A percentile compares a stretch with the other conserved stretches of the same genome.
phyloP scores from a whole-genome alignment of 345 rosid genomes.

The Cochlearia excelsa region DNA sequence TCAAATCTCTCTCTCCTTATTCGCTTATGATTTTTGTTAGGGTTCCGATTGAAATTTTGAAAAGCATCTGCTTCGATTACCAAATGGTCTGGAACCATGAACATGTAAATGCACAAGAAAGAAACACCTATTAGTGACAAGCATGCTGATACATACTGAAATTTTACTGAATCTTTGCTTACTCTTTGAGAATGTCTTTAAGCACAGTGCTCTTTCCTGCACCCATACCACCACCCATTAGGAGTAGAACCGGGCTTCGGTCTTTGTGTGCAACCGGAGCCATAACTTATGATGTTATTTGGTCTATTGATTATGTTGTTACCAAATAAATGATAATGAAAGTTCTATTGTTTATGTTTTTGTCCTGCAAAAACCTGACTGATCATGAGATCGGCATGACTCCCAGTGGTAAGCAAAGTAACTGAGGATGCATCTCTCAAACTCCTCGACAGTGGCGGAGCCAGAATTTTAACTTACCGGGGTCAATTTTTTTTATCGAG shows the following conservation, averaged over 20 bases:
- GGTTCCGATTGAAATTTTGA: too few relatives aligned
- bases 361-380: constrained; percentile 54
- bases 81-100: too few relatives aligned
- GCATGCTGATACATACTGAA: too few relatives aligned
- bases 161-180: not conserved
- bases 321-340: constrained; percentile 4
- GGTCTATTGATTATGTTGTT: not conserved
- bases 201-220: constrained; percentile 98
- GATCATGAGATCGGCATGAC: constrained; percentile 66
- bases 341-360: not conserved
- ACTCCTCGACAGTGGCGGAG: constrained; percentile 39
- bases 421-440: constrained; percentile 87
- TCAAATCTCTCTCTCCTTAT: too few relatives aligned
- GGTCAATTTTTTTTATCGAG: too few relatives aligned
- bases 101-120: too few relatives aligned
- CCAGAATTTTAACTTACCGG: too few relatives aligned
- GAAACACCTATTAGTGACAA: too few relatives aligned
- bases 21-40: too few relatives aligned
- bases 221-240: constrained; percentile 99
- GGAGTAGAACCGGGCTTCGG: constrained; percentile 83
- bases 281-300: constrained; percentile 66
- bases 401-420: constrained; percentile 94
- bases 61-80: too few relatives aligned
- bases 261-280: constrained; percentile 83
- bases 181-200: constrained; percentile 92